Conservation (phyloP, 345 rosid genomes). For the Hibiscus syriacus region DNA sequence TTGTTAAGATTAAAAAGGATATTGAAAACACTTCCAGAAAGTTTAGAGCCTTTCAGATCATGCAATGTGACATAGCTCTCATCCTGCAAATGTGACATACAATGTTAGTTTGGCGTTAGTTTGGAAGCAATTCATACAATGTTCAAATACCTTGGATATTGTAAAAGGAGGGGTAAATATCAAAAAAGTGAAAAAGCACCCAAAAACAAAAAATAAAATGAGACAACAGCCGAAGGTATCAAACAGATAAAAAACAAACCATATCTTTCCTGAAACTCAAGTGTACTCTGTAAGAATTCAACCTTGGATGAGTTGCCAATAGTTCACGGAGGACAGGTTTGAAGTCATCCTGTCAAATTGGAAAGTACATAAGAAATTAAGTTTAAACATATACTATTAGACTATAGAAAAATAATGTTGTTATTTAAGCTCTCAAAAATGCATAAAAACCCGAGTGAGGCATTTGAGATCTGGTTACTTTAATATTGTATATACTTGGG, state of each 20-base stretch:
- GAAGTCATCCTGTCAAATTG: slow-evolving; percentile 64
- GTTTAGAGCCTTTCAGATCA: slow-evolving; percentile 79
- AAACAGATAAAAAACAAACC: slow-evolving; percentile 45
- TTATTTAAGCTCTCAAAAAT: neutral
- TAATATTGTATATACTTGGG: slow-evolving; percentile 64
- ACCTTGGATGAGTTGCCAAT: slow-evolving; percentile 89
- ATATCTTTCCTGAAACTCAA: slow-evolving; percentile 99
- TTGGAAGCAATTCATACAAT: neutral
- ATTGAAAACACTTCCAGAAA: slow-evolving; percentile 84
- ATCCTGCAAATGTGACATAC: slow-evolving; percentile 40
- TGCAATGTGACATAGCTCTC: slow-evolving; percentile 55
- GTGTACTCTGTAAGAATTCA: slow-evolving; percentile 91
- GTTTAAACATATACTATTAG: neutral
- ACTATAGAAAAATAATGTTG: neutral
- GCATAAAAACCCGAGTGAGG: slow-evolving; percentile 52
- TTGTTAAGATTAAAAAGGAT: slow-evolving; percentile 93
- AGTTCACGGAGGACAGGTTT: slow-evolving; percentile 82
- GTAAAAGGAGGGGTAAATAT: neutral
- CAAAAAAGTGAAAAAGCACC: neutral
- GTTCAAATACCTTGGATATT: neutral
- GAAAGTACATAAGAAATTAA: slow-evolving; percentile 2
- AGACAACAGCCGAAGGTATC: neutral
- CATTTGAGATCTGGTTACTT: slow-evolving; percentile 63
- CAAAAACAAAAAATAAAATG: neutral
- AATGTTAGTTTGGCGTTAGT: neutral